phyloP scores from a whole-genome alignment of 208 protist genomes.

The Acanthamoeba castellanii region DNA sequence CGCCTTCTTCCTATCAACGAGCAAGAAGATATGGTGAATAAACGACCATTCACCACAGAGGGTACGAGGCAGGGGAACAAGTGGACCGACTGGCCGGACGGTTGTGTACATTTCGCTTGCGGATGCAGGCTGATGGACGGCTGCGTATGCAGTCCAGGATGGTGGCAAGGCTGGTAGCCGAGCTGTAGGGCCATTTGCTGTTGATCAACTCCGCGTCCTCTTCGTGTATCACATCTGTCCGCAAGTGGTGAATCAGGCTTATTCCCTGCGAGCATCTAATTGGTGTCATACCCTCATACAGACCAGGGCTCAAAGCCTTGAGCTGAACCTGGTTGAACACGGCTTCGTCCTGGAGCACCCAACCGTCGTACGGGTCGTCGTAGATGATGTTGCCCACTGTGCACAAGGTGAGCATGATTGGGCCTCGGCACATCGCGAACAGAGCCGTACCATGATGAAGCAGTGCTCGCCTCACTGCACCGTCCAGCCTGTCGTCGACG shows the following conservation, averaged over 20 bases:
- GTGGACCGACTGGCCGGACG: background rate
- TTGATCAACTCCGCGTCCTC: background rate
- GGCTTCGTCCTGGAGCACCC: background rate
- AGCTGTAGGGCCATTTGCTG: conserved; percentile 22
- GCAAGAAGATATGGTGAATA: background rate
- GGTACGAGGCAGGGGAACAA: background rate
- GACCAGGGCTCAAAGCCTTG: background rate
- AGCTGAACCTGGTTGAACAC: background rate
- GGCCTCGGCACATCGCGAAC: background rate
- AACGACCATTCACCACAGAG: background rate
- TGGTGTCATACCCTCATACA: background rate
- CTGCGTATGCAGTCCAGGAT: background rate
- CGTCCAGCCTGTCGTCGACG: background rate
- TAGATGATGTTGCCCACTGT: background rate
- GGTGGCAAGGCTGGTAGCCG: background rate
- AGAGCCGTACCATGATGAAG: background rate
- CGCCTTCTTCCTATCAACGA: background rate
- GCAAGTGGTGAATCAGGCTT: background rate
- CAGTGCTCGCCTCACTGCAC: background rate
- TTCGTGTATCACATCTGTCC: background rate
- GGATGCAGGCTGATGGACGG: background rate
- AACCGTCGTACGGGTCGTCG: background rate
- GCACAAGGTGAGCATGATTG: background rate
- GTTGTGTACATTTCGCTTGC: conserved; percentile 8
- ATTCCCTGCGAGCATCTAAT: background rate